Evolutionary conservation across 2,329 filamentous ascomycete genomes (phyloP).

Genomic region (Chaetothyriales sp.): DNA sequence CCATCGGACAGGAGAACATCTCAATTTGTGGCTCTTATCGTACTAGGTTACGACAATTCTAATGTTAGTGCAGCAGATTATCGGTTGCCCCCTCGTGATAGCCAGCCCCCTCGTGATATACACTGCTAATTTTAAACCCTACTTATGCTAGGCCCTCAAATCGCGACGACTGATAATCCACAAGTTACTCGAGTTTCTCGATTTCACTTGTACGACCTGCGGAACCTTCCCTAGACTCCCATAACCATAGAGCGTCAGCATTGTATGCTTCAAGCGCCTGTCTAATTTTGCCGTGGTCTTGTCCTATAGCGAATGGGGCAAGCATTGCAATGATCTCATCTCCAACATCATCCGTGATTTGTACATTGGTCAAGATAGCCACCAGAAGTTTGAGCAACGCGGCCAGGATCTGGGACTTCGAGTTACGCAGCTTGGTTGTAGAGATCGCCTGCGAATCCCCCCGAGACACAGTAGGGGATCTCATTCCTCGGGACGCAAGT

Average conservation of each 20-base stretch:
- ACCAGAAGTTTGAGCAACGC: conserved; percentile 23
- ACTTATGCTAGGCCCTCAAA: too few relatives aligned
- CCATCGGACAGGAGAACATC: too few relatives aligned
- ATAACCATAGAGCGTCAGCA: conserved; percentile 16
- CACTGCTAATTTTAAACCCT: too few relatives aligned
- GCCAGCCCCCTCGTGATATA: too few relatives aligned
- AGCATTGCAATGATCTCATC: conserved; percentile 30
- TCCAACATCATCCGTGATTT: conserved; percentile 26
- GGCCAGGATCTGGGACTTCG: conserved; percentile 7
- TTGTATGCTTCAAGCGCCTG: conserved; percentile 12
- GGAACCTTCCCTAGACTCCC: neutral
- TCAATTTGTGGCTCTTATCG: too few relatives aligned
- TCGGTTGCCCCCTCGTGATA: too few relatives aligned
- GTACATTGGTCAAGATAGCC: conserved; percentile 27
- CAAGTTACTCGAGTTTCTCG: too few relatives aligned
- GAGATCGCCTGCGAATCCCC: too few relatives aligned
- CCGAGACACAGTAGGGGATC: too few relatives aligned
- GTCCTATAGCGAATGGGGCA: conserved; percentile 3
- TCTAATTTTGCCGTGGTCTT: conserved; percentile 2
- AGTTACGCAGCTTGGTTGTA: conserved; percentile 1
- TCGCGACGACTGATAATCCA: too few relatives aligned
- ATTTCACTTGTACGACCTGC: neutral
- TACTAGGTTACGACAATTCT: too few relatives aligned
- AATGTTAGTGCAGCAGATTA: too few relatives aligned
- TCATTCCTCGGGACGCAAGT: neutral